Conservation (phyloP, 352 stramenopile species). For the Globisporangium paroecandrum region DNA sequence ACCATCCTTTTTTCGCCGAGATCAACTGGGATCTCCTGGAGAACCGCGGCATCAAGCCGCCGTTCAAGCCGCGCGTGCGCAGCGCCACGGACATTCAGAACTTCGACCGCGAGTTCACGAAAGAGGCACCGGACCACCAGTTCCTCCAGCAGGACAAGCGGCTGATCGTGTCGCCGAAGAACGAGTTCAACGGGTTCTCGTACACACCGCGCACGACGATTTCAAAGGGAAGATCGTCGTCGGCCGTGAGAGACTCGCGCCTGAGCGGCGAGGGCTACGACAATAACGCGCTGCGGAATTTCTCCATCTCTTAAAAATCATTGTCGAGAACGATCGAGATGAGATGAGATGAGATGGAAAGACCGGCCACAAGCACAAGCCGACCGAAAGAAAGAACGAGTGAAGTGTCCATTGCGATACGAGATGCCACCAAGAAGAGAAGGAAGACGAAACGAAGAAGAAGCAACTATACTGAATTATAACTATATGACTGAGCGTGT, state of each 20-base stretch:
- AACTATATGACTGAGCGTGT: conserved; percentile 6
- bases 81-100: conserved; percentile 84
- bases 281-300: conserved; percentile 29
- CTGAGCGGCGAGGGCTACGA: conserved; percentile 34
- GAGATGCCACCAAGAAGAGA: background rate
- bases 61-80: conserved; percentile 83
- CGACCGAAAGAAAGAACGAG: background rate
- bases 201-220: conserved; percentile 45
- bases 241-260: conserved; percentile 23
- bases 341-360: background rate
- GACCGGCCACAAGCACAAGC: background rate
- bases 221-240: conserved; percentile 21
- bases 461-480: conserved; percentile 12
- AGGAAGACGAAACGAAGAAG: conserved; percentile 4
- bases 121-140: conserved; percentile 71
- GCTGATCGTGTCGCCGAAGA: conserved; percentile 69
- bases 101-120: conserved; percentile 88
- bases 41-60: conserved; percentile 67
- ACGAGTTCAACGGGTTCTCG: conserved; percentile 86
- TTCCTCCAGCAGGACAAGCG: conserved; percentile 80
- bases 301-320: conserved; percentile 24
- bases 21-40: conserved; percentile 80
- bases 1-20: conserved; percentile 75
- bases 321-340: too few species aligned
- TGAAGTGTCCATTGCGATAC: background rate